Evolutionary conservation across 139 green algal genomes (phyloP).

Genomic region (Chlorella vulgaris): DNA sequence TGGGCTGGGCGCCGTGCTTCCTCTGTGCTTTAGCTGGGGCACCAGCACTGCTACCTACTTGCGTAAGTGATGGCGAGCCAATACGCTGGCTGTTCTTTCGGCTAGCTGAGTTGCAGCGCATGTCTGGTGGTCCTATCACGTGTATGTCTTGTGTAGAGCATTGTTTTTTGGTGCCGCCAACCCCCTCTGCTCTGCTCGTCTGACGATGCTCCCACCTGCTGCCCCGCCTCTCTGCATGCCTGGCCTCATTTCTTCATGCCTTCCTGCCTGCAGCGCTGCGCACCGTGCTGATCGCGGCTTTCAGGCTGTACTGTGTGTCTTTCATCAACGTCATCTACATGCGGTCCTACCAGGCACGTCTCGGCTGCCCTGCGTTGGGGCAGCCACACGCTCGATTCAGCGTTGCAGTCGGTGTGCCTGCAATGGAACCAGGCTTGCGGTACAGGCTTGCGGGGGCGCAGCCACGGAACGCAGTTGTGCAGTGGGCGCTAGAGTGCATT

Average conservation of each 20-base stretch:
- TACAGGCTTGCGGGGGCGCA: no score
- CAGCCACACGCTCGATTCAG: no score
- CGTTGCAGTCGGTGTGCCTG: no score
- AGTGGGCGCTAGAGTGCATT: no score
- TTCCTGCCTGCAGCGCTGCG: conserved; percentile 5
- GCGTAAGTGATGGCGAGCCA: not conserved
- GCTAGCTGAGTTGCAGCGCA: not conserved
- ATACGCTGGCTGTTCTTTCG: not conserved
- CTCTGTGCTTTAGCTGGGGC: not conserved
- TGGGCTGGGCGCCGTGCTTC: not conserved
- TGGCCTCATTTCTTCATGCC: not conserved
- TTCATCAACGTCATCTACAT: conserved; percentile 22
- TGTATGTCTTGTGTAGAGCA: no score
- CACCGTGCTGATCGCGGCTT: not conserved
- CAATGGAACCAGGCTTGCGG: no score
- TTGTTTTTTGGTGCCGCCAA: no score
- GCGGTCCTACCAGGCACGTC: not conserved
- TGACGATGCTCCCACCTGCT: no score
- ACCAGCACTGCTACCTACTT: not conserved
- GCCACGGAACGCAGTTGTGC: no score
- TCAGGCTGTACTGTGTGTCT: not conserved
- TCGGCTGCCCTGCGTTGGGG: no score
- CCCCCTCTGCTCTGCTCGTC: no score
- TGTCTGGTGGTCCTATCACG: no score
- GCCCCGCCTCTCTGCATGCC: not conserved